phyloP scores from a whole-genome alignment of 495 filamentous ascomycete species.

The Echria macrotheca region DNA sequence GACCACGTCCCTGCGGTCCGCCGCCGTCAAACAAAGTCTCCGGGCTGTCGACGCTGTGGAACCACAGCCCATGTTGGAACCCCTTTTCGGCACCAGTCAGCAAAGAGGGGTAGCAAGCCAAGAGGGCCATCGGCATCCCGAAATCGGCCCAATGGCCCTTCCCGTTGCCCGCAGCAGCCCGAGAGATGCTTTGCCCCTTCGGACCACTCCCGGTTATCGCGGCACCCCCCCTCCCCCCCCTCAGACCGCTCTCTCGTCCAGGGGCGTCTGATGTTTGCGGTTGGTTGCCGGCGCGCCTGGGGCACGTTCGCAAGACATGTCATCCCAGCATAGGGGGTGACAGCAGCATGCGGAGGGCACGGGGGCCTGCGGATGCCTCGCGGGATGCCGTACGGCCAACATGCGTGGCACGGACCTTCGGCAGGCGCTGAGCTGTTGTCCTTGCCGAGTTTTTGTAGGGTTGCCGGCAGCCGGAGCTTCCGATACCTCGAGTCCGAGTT shows the following conservation, averaged over 20 bases:
- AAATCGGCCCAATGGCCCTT: conserved; percentile 27
- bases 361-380: no score
- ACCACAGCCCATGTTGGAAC: conserved; percentile 13
- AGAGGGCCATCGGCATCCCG: conserved; percentile 26
- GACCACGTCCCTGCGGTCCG: conserved; percentile 20
- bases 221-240: no score
- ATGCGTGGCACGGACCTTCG: conserved; percentile 2
- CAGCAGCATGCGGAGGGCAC: no score
- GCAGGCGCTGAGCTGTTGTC: not conserved
- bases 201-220: no score
- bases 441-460: not conserved
- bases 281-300: no score
- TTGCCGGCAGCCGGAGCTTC: not conserved
- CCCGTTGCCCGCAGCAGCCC: no score
- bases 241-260: no score
- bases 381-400: not conserved
- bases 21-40: conserved; percentile 16
- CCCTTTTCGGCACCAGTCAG: conserved; percentile 14
- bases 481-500: not conserved
- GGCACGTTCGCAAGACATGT: no score
- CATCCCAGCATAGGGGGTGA: no score
- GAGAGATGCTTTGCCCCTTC: no score
- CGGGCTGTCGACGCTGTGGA: conserved; percentile 21
- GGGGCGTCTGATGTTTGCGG: no score
- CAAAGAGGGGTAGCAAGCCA: conserved; percentile 22